These are phyloP conservation scores for Ophiostoma piceae DNA, from an alignment of 2,329 filamentous ascomycete genomes.

Conservation along the genomic window DNA sequence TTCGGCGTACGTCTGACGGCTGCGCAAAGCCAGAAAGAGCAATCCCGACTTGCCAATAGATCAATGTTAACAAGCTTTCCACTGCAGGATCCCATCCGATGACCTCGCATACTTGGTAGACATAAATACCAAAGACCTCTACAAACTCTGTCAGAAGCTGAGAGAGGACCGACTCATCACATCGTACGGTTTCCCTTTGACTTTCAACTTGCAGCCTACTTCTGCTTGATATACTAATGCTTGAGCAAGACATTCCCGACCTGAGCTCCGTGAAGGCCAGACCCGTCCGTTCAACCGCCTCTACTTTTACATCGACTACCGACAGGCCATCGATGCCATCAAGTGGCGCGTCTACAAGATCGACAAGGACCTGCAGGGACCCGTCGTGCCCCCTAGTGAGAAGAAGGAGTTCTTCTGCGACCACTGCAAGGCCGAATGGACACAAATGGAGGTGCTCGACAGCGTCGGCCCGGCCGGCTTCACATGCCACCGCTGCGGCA, in stretches of 20 bases:
- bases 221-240: neutral
- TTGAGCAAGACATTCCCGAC: constrained; percentile 57
- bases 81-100: constrained; percentile 61
- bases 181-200: constrained; percentile 49
- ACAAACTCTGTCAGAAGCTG: constrained; percentile 80
- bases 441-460: constrained; percentile 82
- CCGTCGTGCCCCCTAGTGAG: constrained; percentile 73
- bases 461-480: constrained; percentile 67
- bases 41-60: constrained; percentile 39
- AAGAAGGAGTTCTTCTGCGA: constrained; percentile 88
- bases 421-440: constrained; percentile 80
- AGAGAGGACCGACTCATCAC: constrained; percentile 80
- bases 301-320: constrained; percentile 96
- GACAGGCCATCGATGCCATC: constrained; percentile 89
- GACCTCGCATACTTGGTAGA: constrained; percentile 83
- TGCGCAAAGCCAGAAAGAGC: neutral
- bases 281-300: constrained; percentile 78
- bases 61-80: constrained; percentile 5
- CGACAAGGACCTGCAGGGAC: constrained; percentile 80
- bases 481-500: constrained; percentile 72
- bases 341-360: constrained; percentile 90
- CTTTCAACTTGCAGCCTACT: constrained; percentile 14
- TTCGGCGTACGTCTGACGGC: constrained; percentile 54
- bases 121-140: constrained; percentile 86
- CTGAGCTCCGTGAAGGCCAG: constrained; percentile 74